Conservation (phyloP, 2,329 filamentous ascomycete genomes). For the Magnaporthiopsis rhizophila region DNA sequence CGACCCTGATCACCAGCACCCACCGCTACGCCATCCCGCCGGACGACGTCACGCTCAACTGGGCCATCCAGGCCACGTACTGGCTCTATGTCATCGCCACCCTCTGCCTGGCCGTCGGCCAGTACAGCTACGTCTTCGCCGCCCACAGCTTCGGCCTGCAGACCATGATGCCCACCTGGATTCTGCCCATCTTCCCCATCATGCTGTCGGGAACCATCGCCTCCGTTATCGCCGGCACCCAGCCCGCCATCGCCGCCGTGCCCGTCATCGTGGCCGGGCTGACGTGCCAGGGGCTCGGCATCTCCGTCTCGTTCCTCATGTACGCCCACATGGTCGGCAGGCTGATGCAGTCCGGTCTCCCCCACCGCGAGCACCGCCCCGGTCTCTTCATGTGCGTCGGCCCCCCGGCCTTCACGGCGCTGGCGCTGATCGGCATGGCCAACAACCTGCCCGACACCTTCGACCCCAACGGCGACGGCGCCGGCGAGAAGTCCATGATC, state of each 20-base stretch:
- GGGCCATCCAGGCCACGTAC: conserved; percentile 44
- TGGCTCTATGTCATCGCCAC: conserved; percentile 52
- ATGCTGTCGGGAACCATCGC: conserved; percentile 57
- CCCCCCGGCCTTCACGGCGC: conserved; percentile 41
- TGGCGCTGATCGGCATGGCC: conserved; percentile 24
- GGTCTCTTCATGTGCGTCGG: conserved; percentile 60
- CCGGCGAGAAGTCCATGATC: conserved; percentile 15
- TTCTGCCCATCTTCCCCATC: conserved; percentile 54
- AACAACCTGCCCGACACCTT: conserved; percentile 24
- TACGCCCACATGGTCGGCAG: conserved; percentile 34
- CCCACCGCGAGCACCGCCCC: conserved; percentile 39
- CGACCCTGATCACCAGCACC: conserved; percentile 49
- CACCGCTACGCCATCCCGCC: conserved; percentile 30
- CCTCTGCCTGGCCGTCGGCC: conserved; percentile 42
- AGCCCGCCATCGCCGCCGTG: conserved; percentile 38
- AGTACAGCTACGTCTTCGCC: conserved; percentile 52
- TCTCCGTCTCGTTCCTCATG: conserved; percentile 50
- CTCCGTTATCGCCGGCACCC: conserved; percentile 38
- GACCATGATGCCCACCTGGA: conserved; percentile 54
- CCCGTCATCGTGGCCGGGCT: conserved; percentile 49
- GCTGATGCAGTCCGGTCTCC: conserved; percentile 47
- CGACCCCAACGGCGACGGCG: conserved; percentile 1
- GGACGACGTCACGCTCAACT: conserved; percentile 3
- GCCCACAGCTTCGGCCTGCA: conserved; percentile 29
- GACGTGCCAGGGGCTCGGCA: conserved; percentile 53